These are phyloP conservation scores for Macrophomina phaseolina DNA, from an alignment of 2,329 filamentous ascomycete genomes.

Conservation along the genomic window DNA sequence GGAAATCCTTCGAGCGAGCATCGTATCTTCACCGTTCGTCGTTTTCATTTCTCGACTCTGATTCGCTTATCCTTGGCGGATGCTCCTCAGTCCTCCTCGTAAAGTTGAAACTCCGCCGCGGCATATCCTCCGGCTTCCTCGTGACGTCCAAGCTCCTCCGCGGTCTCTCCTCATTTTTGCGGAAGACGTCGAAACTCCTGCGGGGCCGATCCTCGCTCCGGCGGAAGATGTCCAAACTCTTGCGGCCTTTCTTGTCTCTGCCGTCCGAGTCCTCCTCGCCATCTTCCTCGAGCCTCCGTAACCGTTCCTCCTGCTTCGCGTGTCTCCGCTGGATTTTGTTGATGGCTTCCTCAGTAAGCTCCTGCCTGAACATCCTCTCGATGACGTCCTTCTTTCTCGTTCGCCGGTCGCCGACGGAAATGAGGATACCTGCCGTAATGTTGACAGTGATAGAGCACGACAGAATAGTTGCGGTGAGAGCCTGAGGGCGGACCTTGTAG, in stretches of 20 bases:
- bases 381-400: conserved; percentile 83
- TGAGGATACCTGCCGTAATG: conserved; percentile 73
- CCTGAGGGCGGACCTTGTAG: conserved; percentile 68
- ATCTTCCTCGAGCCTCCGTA: conserved; percentile 10
- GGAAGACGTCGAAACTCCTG: conserved; percentile 14
- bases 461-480: conserved; percentile 78
- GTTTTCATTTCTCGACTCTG: conserved; percentile 2
- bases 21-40: too few species aligned
- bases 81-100: neutral
- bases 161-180: neutral
- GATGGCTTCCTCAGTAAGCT: conserved; percentile 69
- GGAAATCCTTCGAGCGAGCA: too few species aligned
- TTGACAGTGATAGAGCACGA: conserved; percentile 76
- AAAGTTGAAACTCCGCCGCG: conserved; percentile 5
- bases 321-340: conserved; percentile 24
- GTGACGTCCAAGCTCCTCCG: neutral
- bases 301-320: conserved; percentile 21
- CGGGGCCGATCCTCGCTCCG: conserved; percentile 9
- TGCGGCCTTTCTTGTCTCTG: conserved; percentile 11
- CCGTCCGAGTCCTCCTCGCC: conserved; percentile 3
- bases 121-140: neutral
- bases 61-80: conserved; percentile 9
- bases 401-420: conserved; percentile 72
- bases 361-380: conserved; percentile 73
- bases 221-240: conserved; percentile 11